Evolutionary conservation across 768 basidiomycete species (phyloP), one percentile per base, ranked within the genome.

Genomic region (Macrolepiota albuminosa): DNA sequence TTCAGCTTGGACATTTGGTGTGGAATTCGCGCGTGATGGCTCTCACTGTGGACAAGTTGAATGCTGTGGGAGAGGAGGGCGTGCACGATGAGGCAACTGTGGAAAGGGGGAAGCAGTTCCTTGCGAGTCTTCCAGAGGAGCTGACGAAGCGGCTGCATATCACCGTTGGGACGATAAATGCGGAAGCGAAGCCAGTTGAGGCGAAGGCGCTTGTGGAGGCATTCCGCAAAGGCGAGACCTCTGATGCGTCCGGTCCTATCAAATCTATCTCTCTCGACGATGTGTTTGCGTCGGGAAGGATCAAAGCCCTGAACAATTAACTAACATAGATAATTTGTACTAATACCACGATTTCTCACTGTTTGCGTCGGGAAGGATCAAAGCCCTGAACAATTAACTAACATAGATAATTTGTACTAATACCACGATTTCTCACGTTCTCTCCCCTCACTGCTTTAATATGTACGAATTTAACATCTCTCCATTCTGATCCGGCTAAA

Each of bases 1-100:
- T 89, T 63, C 76, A 69, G 36, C 75, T 97, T 16, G 80, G 80
- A 5, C 71, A 79, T 54, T 71, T 96, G 13, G 72, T 95, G 11
- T 94, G 89, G 84, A 83, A 95, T 64, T 81, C 81, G 26, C 74
- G 88, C 33, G 83, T 93, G 7, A 93, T 98, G 91, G 88, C 90
- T 2, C 67, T 91, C 10, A 84, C 85, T 0, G 82, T 97, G 34
- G 85, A 86, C 2, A 77, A 84, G 51, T 61, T 97, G 4, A 72
- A 68, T 5, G 63, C 71, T 0, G 75, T 66, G 10, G 68, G 61
- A 16, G 67, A 63, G 4, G 67, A 68, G 37, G 58, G 43, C 9
- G 66, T 48, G 10, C 62, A 57, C 2, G 66, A 57, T 13, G 73
- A 76, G 58, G 73, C 74, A 31, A 81, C 76, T 4, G 66, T 46